Base-by-base conservation (phyloP, 2,329 filamentous ascomycete species). In the Paraconiothyrium brasiliense region DNA sequence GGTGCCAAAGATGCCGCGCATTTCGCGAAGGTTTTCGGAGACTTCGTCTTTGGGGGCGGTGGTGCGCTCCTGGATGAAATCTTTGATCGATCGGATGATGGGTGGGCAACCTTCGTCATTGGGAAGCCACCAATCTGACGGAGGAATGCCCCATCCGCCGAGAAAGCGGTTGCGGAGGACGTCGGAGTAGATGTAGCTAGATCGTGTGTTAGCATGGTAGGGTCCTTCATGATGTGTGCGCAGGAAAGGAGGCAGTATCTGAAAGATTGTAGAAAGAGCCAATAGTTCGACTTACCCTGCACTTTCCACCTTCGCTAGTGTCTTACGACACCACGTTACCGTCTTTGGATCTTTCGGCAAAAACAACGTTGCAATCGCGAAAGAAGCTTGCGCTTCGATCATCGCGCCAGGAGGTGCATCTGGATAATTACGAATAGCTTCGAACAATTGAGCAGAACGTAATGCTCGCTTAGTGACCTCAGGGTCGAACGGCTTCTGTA, bases 51-150 rank as follows among this genome's bases (percentile, higher is more conserved):
- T 80, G 1, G 83, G 82, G 43, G 79, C 65, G 16, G 67, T 87
- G 8, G 86, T 91, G 51, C 92, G 87, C 66, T 95, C 92, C 69
- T 92, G 89, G 32, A 93, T 92, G 78, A 97, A 94, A 46, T 88
- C 86, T 22, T 94, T 90, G 63, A 97, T 89, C 57, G 87, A 90
- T 55, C 89, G 89, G 57, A 97, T 84, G 46, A 96, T 87, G 0
- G 87, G 86, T 11, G 87, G 90, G 70, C 91, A 91, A 1, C 87
- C 88, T 80, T 94, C 91, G 64, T 92, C 87, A 75, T 95, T 86
- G 2, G 93, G 92, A 2, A 97, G 85, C 95, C 95, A 99, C 92
- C 93, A 97, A 60, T 90, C 85, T 48, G 87, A 87, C 57, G 93
- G 88, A 22, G 89, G 88, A 14, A 92, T 86, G 62, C 86, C 83